Conservation (phyloP, 73 alveolate genomes). For the Diophrys appendiculata region DNA sequence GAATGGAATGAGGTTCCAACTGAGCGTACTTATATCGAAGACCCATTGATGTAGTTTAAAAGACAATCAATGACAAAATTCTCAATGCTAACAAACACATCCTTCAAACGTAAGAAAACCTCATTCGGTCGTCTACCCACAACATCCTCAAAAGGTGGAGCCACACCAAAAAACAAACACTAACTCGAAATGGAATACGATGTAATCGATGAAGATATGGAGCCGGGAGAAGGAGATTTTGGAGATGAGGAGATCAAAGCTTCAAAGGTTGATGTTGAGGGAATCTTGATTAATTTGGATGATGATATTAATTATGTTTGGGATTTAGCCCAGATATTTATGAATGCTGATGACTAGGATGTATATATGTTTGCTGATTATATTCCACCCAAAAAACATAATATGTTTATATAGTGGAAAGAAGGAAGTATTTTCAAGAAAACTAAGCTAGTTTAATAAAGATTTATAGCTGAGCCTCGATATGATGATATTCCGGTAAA, state of each 20-base stretch:
- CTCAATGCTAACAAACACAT: neutral
- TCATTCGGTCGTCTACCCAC: neutral
- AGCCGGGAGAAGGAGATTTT: neutral
- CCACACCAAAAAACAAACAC: neutral
- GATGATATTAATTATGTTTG: neutral
- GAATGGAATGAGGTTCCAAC: neutral
- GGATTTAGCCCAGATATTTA: neutral
- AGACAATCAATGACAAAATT: neutral
- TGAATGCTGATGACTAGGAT: slow-evolving; percentile 4
- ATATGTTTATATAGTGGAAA: neutral
- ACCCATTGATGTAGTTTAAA: neutral
- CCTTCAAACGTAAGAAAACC: neutral
- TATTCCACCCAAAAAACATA: slow-evolving; percentile 44
- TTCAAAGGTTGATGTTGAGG: neutral
- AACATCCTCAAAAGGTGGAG: neutral
- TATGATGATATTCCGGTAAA: slow-evolving; percentile 43
- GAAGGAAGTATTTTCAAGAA: neutral
- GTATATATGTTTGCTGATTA: slow-evolving; percentile 31
- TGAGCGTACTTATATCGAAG: neutral
- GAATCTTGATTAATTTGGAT: neutral
- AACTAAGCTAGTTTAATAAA: neutral
- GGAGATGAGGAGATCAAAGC: neutral
- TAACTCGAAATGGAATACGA: neutral
- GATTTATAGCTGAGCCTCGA: slow-evolving; percentile 26
- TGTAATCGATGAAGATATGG: neutral